Conservation (phyloP, 257 asterid species). For the Salvia splendens region DNA sequence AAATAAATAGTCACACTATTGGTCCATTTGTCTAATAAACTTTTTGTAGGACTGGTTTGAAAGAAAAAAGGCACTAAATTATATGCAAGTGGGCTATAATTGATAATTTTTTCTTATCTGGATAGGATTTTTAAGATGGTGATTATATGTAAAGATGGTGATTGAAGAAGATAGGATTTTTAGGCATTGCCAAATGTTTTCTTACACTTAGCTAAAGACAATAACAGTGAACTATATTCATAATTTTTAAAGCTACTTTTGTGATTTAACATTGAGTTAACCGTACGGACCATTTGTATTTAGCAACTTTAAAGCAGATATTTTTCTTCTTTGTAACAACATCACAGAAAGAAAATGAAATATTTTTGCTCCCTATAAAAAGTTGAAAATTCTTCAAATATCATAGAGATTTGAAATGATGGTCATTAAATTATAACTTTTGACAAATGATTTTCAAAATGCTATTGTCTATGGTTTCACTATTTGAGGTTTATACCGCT, state of each 20-base stretch:
- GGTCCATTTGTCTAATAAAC: slow-evolving; percentile 7
- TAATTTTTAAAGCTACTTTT: slow-evolving; percentile 14
- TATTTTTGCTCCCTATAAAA: not conserved
- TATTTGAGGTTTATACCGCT: too few species aligned
- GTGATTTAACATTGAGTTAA: slow-evolving; percentile 18
- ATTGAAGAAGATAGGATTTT: not conserved
- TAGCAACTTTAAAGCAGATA: slow-evolving; percentile 15
- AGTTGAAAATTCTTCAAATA: too few species aligned
- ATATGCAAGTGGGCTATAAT: slow-evolving; percentile 28
- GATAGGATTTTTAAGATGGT: too few species aligned
- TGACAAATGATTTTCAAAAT: too few species aligned
- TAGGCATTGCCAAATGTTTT: not conserved
- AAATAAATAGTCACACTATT: slow-evolving; percentile 3
- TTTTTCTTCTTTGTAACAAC: not conserved
- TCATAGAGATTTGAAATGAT: too few species aligned
- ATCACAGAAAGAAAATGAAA: not conserved
- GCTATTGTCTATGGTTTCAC: too few species aligned
- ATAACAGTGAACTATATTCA: not conserved
- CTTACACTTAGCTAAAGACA: slow-evolving; percentile 2
- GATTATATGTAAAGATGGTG: not conserved
- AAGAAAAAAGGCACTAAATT: slow-evolving; percentile 27
- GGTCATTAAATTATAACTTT: too few species aligned
- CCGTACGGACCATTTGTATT: not conserved
- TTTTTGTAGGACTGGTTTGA: slow-evolving; percentile 27
- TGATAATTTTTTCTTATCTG: not conserved